These are phyloP conservation scores for Platanthera guangdongensis DNA, from an alignment of 106 monocot genomes.

Conservation along the genomic window DNA sequence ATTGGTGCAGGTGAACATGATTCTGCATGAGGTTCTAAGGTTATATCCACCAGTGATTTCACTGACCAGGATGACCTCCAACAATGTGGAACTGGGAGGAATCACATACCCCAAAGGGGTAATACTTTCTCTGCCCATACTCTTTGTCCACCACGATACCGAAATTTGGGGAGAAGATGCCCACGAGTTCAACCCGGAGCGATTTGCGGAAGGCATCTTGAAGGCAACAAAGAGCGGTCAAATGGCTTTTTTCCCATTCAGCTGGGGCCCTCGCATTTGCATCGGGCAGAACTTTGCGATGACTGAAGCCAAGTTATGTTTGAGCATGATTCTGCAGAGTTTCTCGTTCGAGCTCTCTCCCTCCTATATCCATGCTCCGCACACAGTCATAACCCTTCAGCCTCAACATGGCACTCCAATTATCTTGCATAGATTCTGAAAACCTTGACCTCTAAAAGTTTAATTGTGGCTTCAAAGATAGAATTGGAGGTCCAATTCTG, in stretches of 20 bases:
- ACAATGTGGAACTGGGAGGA: slow-evolving; percentile 22
- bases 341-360: slow-evolving; percentile 52
- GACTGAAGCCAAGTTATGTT: slow-evolving; percentile 37
- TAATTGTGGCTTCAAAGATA: too few species aligned
- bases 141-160: slow-evolving; percentile 39
- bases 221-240: slow-evolving; percentile 38
- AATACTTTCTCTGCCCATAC: slow-evolving; percentile 19
- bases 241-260: slow-evolving; percentile 37
- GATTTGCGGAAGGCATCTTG: slow-evolving; percentile 40
- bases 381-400: slow-evolving; percentile 26
- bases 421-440: not conserved
- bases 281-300: slow-evolving; percentile 53
- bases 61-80: slow-evolving; percentile 11
- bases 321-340: slow-evolving; percentile 34
- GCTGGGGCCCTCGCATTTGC: slow-evolving; percentile 50
- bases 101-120: slow-evolving; percentile 28
- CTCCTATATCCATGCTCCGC: slow-evolving; percentile 43
- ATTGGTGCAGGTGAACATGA: slow-evolving; percentile 5
- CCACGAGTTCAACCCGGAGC: slow-evolving; percentile 49
- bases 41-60: slow-evolving; percentile 18
- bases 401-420: slow-evolving; percentile 31
- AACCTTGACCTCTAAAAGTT: too few species aligned
- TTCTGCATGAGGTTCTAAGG: slow-evolving; percentile 13
- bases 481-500: too few species aligned
- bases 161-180: slow-evolving; percentile 54